A percentile compares a stretch with the other conserved stretches of the same genome.
phyloP scores from a whole-genome alignment of 306 rosid species.

The Trifolium dubium region DNA sequence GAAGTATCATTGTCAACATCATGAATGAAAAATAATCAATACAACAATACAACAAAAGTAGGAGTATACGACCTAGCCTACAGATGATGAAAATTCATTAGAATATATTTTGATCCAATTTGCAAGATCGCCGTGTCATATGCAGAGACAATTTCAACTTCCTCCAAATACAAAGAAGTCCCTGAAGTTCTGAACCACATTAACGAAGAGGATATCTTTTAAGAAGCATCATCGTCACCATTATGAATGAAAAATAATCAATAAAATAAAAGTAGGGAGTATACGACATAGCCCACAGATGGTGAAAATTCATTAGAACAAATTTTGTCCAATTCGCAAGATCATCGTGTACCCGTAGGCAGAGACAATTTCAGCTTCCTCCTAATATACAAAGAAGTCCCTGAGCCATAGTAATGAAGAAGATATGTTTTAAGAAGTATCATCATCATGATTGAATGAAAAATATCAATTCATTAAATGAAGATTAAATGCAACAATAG shows the following conservation, averaged over 20 bases:
- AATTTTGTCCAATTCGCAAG: not conserved
- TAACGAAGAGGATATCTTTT: not conserved
- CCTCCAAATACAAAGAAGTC: not conserved
- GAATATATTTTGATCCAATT: not conserved
- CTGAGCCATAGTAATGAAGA: not conserved
- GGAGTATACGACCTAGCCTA: not conserved
- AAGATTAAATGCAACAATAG: no score
- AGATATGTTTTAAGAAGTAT: not conserved
- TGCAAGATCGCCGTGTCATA: not conserved
- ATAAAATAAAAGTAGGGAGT: not conserved
- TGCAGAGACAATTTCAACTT: not conserved
- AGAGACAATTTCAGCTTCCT: not conserved
- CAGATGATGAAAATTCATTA: not conserved
- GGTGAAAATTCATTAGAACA: not conserved
- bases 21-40: no score
- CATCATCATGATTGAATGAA: no score
- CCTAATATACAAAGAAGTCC: not conserved
- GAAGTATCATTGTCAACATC: no score
- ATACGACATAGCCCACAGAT: not conserved
- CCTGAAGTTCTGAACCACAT: not conserved
- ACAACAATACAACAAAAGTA: no score
- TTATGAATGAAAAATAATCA: no score
- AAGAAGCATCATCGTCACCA: not conserved
- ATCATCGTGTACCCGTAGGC: not conserved
- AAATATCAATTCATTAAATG: no score